These are phyloP conservation scores for Cocos nucifera DNA, from an alignment of 176 grass and related monocot genomes.

Conservation along the genomic window DNA sequence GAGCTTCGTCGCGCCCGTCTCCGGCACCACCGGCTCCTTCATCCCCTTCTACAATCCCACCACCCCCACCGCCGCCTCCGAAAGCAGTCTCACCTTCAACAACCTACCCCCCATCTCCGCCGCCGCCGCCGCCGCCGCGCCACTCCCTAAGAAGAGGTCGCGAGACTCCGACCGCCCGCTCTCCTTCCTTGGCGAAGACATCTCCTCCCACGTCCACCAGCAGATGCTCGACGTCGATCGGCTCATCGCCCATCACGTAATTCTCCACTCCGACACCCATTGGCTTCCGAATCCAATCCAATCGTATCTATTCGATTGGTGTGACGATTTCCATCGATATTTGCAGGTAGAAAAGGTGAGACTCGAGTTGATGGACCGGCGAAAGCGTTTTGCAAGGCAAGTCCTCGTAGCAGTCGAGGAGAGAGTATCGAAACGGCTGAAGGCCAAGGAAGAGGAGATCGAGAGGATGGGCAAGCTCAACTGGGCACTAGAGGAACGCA, in stretches of 20 bases:
- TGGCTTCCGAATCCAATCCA: too few relatives aligned
- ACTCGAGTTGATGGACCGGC: slow-evolving; percentile 35
- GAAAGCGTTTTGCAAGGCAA: slow-evolving; percentile 18
- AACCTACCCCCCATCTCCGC: neutral
- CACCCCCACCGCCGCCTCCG: slow-evolving; percentile 13
- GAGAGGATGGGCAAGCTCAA: slow-evolving; percentile 31
- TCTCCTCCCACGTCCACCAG: slow-evolving; percentile 26
- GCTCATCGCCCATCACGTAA: slow-evolving; percentile 50
- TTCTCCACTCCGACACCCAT: neutral
- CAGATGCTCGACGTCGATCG: slow-evolving; percentile 51
- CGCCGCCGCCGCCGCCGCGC: neutral
- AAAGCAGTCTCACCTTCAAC: slow-evolving; percentile 39
- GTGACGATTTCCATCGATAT: neutral
- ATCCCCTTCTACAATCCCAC: slow-evolving; percentile 9
- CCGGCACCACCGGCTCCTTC: neutral
- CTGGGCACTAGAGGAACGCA: slow-evolving; percentile 48
- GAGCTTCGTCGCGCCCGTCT: neutral
- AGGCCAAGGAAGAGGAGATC: slow-evolving; percentile 56
- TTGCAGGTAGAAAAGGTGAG: slow-evolving; percentile 42
- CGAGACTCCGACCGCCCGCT: slow-evolving; percentile 7
- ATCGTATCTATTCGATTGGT: too few relatives aligned
- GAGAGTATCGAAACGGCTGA: slow-evolving; percentile 34
- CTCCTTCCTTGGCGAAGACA: slow-evolving; percentile 11
- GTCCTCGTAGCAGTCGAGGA: slow-evolving; percentile 29
- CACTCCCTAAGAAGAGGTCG: neutral